A percentile compares a stretch with the other conserved stretches of the same genome.
Conservation (phyloP, 2,329 filamentous ascomycete species). For the Fusarium sp. region DNA sequence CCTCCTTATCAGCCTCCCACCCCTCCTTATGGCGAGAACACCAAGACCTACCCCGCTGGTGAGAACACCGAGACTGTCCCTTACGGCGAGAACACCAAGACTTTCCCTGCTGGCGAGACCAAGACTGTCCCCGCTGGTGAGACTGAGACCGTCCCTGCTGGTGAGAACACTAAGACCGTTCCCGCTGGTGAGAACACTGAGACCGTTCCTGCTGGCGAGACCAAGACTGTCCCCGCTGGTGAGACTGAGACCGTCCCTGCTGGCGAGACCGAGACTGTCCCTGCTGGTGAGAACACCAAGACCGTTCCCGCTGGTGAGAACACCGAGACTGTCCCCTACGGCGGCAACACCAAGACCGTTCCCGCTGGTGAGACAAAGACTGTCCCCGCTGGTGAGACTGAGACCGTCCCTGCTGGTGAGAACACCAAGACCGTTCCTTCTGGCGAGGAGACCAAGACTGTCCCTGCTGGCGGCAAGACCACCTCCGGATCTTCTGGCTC, state of each 20-base stretch:
- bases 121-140: neutral
- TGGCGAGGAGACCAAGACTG: conserved; percentile 24
- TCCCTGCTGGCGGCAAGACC: conserved; percentile 22
- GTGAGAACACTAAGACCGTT: conserved; percentile 53
- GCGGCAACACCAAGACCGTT: conserved; percentile 46
- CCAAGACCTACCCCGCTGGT: conserved; percentile 45
- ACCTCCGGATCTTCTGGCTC: conserved; percentile 58
- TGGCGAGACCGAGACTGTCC: conserved; percentile 15
- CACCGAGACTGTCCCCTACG: conserved; percentile 48
- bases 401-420: conserved; percentile 9
- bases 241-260: conserved; percentile 9
- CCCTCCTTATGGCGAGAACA: conserved; percentile 2
- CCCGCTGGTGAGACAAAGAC: conserved; percentile 53
- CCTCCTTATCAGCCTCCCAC: too few relatives aligned
- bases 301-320: conserved; percentile 51
- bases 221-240: conserved; percentile 11
- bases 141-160: conserved; percentile 45
- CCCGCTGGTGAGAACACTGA: conserved; percentile 28
- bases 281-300: conserved; percentile 18
- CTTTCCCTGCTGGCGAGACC: conserved; percentile 18
- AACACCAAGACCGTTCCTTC: conserved; percentile 13
- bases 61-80: conserved; percentile 5
- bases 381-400: conserved; percentile 4
- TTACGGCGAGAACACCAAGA: conserved; percentile 44
- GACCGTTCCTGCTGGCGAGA: conserved; percentile 57